Conservation (phyloP, 139 green algal species). For the Ettlia oleoabundans region DNA sequence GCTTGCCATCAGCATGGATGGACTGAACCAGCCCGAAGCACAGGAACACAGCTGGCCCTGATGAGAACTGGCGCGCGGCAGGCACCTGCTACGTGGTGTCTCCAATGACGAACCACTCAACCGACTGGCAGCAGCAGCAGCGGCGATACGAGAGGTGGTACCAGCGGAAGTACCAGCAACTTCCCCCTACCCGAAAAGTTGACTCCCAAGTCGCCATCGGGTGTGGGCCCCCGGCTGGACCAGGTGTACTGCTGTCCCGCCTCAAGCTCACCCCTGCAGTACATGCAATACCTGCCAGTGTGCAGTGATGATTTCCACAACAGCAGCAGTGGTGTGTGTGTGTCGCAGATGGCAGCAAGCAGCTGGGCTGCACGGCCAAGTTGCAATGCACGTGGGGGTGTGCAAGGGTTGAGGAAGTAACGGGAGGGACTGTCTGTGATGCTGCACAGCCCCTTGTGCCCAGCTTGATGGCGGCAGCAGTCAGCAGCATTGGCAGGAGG, state of each 20-base stretch:
- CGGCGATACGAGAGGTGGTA: not conserved
- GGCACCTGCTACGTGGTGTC: not conserved
- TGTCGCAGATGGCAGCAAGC: no score
- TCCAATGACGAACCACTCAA: not conserved
- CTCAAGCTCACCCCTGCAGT: slow-evolving; percentile 39
- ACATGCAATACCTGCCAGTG: no score
- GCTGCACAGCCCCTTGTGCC: not conserved
- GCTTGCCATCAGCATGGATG: not conserved
- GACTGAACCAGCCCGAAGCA: not conserved
- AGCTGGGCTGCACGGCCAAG: no score
- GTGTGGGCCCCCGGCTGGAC: slow-evolving; percentile 73
- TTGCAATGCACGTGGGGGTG: no score
- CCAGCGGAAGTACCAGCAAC: not conserved
- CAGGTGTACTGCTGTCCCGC: slow-evolving; percentile 84
- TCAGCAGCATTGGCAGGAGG: not conserved
- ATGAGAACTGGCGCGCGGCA: no score
- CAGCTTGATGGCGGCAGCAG: not conserved
- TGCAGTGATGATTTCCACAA: no score
- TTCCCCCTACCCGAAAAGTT: slow-evolving; percentile 47
- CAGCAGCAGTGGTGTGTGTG: no score
- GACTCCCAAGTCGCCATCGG: slow-evolving; percentile 85
- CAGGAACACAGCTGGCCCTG: not conserved
- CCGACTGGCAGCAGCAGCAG: not conserved
- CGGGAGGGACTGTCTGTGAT: not conserved
- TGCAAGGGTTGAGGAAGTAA: no score